Base-by-base conservation (phyloP, 352 stramenopile genomes). In the Thalassiosira gravida region DNA sequence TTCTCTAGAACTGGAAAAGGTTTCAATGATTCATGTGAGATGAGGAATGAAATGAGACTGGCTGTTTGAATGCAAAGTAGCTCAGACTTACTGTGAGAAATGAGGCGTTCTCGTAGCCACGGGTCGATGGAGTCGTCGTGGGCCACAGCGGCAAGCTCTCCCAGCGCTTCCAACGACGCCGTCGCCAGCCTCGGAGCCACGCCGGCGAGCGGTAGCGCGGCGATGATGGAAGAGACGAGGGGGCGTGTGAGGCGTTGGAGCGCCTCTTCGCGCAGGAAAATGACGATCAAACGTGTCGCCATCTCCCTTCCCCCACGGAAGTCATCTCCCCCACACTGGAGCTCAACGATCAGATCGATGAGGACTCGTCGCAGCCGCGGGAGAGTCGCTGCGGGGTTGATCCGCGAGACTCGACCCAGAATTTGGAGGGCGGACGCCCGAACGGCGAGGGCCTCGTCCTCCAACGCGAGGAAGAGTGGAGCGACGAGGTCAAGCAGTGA, bases 1-100 rank as follows among this genome's bases (percentile, higher is more conserved):
- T 95, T 98, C 65, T 97, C 89, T 47, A 99, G 93, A 66, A 99
- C 98, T n/a, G n/a, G n/a, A n/a, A n/a, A n/a, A n/a, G n/a, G n/a
- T n/a, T n/a, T n/a, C n/a, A n/a, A n/a, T n/a, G n/a, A n/a, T n/a
- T n/a, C n/a, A n/a, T n/a, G n/a, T n/a, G n/a, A n/a, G n/a, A n/a
- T n/a, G n/a, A n/a, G n/a, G n/a, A n/a, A n/a, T n/a, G n/a, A n/a
- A n/a, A n/a, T n/a, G n/a, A n/a, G n/a, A n/a, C n/a, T n/a, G n/a
- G n/a, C n/a, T n/a, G n/a, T n/a, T n/a, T n/a, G n/a, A n/a, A n/a
- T n/a, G n/a, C n/a, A n/a, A n/a, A n/a, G n/a, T n/a, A n/a, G n/a
- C n/a, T n/a, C n/a, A n/a, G n/a, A n/a, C n/a, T n/a, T n/a, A n/a
- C n/a, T n/a, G 57, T 98, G 90, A 37, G 97, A 96, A 77, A 99